phyloP scores from a whole-genome alignment of 345 rosid genomes.

The Ailanthus altissimus region DNA sequence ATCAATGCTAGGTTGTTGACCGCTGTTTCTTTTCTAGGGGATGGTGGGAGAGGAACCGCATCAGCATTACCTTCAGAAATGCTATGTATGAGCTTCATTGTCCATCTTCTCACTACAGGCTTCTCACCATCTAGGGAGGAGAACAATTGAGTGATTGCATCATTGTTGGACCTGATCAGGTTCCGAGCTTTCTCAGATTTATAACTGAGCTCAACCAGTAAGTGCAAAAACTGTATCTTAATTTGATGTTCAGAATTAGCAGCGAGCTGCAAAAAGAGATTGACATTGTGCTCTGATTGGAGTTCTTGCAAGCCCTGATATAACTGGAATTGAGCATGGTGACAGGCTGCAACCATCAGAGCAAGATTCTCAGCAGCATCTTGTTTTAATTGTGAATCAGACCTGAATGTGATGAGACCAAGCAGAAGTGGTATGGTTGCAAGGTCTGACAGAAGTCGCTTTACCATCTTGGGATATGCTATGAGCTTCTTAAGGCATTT shows the following conservation, averaged over 20 bases:
- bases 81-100: conserved; percentile 41
- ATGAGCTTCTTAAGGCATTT: conserved; percentile 47
- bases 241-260: conserved; percentile 31
- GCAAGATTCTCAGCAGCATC: conserved; percentile 54
- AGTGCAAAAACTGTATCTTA: conserved; percentile 43
- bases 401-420: conserved; percentile 35
- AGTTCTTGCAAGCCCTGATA: conserved; percentile 47
- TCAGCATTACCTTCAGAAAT: conserved; percentile 42
- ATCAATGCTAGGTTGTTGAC: conserved; percentile 40
- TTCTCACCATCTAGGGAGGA: conserved; percentile 34
- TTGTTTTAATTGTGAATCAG: conserved; percentile 36
- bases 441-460: conserved; percentile 38
- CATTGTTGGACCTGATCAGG: conserved; percentile 30
- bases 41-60: conserved; percentile 49
- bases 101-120: conserved; percentile 37
- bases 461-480: conserved; percentile 35
- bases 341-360: conserved; percentile 36
- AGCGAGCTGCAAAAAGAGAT: conserved; percentile 39
- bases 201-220: conserved; percentile 45
- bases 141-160: conserved; percentile 41
- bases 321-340: conserved; percentile 33
- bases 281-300: conserved; percentile 44
- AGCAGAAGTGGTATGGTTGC: conserved; percentile 42
- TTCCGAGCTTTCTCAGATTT: conserved; percentile 41
- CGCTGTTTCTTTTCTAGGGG: conserved; percentile 43